Evolutionary conservation across 2,329 filamentous ascomycete species (phyloP).

Genomic region (Tolypocladium endophyticum): DNA sequence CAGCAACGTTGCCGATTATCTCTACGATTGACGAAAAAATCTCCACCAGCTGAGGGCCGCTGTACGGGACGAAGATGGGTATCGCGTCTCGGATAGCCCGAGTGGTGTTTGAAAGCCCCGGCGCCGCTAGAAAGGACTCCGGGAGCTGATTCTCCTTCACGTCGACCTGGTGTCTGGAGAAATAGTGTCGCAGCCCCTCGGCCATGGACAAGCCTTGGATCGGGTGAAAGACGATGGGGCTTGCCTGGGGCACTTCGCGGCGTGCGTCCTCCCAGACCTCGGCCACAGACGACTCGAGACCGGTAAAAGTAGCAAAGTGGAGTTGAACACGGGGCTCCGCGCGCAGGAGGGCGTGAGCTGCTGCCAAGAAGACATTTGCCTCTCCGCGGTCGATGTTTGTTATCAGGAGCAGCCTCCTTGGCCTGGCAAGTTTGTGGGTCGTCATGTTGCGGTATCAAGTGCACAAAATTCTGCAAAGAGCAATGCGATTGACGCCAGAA

Average conservation of each 20-base stretch:
- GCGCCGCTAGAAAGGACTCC: constrained; percentile 3
- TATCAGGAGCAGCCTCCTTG: constrained; percentile 24
- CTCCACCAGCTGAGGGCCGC: constrained; percentile 24
- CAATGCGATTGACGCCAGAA: not conserved
- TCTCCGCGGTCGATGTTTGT: constrained; percentile 35
- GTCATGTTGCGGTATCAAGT: not conserved
- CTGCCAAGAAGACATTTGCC: constrained; percentile 34
- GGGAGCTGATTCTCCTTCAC: not conserved
- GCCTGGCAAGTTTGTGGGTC: not conserved
- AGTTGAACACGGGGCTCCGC: constrained; percentile 23
- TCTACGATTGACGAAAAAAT: constrained; percentile 25
- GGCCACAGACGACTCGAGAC: constrained; percentile 14
- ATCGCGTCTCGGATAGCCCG: constrained; percentile 22
- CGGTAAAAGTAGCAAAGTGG: constrained; percentile 32
- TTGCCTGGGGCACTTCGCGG: not conserved
- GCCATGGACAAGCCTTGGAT: constrained; percentile 10
- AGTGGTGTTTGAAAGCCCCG: constrained; percentile 11
- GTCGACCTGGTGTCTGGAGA: not conserved
- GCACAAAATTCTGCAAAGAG: not conserved
- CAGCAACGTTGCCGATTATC: constrained; percentile 24
- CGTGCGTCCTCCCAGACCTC: constrained; percentile 5
- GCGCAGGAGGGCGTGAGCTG: constrained; percentile 25
- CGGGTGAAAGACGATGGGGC: constrained; percentile 16
- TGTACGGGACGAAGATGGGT: constrained; percentile 9
- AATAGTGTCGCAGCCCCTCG: constrained; percentile 4